phyloP scores from a whole-genome alignment of 441 rosid genomes.

The Syzygium malaccense region DNA sequence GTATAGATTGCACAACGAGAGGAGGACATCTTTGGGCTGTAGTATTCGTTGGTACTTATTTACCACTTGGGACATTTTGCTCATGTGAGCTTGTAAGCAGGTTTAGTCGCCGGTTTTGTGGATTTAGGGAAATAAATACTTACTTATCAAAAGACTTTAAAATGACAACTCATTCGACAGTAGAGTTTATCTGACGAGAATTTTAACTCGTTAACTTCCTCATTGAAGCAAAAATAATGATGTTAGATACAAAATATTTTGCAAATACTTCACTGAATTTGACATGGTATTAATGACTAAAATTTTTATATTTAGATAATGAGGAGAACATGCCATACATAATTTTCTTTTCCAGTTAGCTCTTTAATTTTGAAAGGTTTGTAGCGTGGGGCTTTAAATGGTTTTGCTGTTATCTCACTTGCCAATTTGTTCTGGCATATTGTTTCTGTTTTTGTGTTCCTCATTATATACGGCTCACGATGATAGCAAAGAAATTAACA shows the following conservation, averaged over 20 bases:
- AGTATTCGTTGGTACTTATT: background rate
- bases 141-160: background rate
- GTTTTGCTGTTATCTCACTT: background rate
- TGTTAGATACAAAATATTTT: background rate
- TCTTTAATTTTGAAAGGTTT: background rate
- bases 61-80: background rate
- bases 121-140: background rate
- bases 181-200: background rate
- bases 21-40: background rate
- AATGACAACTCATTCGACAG: background rate
- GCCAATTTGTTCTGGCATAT: background rate
- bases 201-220: background rate
- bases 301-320: background rate
- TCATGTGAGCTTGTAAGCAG: background rate
- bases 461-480: background rate
- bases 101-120: background rate
- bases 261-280: background rate
- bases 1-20: background rate
- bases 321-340: background rate
- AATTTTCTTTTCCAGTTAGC: background rate
- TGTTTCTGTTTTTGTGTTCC: background rate
- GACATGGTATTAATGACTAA: background rate
- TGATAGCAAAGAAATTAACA: background rate
- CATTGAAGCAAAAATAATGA: background rate
- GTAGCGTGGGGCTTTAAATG: background rate